phyloP scores from a whole-genome alignment of 176 grass and related monocot species.

The sorghum (Sorghum bicolor) region DNA sequence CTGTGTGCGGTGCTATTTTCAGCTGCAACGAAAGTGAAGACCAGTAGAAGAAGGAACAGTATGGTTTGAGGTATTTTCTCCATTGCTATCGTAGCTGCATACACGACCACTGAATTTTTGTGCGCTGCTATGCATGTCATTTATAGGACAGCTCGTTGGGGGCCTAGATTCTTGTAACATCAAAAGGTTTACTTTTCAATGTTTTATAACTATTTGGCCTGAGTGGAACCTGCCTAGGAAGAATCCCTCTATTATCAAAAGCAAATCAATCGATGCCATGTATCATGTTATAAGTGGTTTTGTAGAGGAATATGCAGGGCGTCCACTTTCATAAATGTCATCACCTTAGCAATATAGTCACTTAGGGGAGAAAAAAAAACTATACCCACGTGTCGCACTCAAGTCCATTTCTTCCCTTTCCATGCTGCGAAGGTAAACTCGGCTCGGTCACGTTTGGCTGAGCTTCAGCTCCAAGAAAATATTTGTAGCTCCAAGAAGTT shows the following conservation, averaged over 20 bases:
- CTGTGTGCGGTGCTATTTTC: constrained; percentile 7
- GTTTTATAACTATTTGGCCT: background rate
- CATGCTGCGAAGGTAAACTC: background rate
- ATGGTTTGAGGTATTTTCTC: background rate
- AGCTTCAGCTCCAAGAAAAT: too few relatives aligned
- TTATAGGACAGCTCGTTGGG: background rate
- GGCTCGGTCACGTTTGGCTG: too few relatives aligned
- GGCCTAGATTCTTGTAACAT: background rate
- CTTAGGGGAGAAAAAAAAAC: background rate
- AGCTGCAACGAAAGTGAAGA: background rate
- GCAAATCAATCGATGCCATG: background rate
- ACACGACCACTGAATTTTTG: background rate
- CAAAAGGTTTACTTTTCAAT: background rate
- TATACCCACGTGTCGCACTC: background rate
- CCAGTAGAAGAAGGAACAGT: constrained; percentile 3
- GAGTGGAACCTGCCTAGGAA: background rate
- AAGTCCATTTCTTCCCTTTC: background rate
- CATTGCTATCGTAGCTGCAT: background rate
- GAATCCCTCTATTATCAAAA: background rate
- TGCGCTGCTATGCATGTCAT: background rate
- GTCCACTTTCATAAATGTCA: background rate
- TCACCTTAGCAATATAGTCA: background rate
- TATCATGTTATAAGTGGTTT: background rate
- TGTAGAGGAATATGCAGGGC: background rate
- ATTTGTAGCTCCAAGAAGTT: too few relatives aligned